Base-by-base conservation (phyloP, 2,329 filamentous ascomycete species). In the Diplodia corticola region DNA sequence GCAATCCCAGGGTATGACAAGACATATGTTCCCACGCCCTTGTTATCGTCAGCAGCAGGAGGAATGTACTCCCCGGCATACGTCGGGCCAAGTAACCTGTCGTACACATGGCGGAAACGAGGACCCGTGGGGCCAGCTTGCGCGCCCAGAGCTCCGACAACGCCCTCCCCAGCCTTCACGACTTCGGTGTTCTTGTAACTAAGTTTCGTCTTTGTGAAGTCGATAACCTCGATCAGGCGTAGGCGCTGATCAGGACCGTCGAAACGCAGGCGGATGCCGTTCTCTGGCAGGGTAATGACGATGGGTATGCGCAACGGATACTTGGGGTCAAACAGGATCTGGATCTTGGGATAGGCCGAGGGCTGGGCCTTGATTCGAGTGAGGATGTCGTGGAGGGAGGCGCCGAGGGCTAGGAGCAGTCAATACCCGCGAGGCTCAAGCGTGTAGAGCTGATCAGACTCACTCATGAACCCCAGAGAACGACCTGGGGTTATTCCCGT, bases 1-100 rank as follows among this genome's bases (percentile, higher is more conserved):
- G 94, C 92, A 33, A 99, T 88, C 0, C 95, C 95, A 0, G 94
- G 93, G 78, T 97, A 99, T 1, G 94, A 98, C 37, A 99, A 82
- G 37, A 97, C 88, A 74, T 98, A 99, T 24, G 88, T 90, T 17
- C 93, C 93, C 67, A 84, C 80, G 17, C 83, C 76, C 17, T 73
- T 81, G 49, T 82, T 80, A 40, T 83, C 79, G 3, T 81, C 82
- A 1, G 81, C 73, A 6, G 79, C 76, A 0, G 91, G 87, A 9
- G 89, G 85, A 44, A 97, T 85, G 74, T 94, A 99, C 81, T 99
- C 95, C 69, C 95, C 95, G 1, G 91, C 91, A 76, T 96, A 98
- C 0, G 94, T 96, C 20, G 93, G 93, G 0, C 95, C 95, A 69
- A 99, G 89, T n/a, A 97, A 83, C 63, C 91, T 89, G 73, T 96